phyloP scores from a whole-genome alignment of 1,284 basidiomycete species.

The Ustilago xerochloae region DNA sequence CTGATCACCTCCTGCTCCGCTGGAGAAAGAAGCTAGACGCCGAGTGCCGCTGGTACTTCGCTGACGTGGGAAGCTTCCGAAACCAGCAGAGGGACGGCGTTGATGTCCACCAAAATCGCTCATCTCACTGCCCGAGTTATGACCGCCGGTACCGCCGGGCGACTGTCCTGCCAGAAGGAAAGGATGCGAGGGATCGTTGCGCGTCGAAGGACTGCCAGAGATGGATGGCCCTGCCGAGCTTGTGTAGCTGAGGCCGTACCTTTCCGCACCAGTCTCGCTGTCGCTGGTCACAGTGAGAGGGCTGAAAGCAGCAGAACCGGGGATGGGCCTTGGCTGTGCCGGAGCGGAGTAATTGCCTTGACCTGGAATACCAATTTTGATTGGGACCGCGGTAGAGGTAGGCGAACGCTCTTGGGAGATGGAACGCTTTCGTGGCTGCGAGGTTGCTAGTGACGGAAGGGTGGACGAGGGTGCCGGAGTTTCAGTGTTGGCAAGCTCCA shows the following conservation, averaged over 20 bases:
- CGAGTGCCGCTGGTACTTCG: slow-evolving; percentile 36
- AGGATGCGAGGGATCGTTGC: slow-evolving; percentile 18
- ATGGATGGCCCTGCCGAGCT: slow-evolving; percentile 53
- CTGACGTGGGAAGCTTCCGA: slow-evolving; percentile 37
- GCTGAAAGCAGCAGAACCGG: slow-evolving; percentile 46
- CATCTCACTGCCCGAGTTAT: slow-evolving; percentile 46
- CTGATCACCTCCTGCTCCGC: slow-evolving; percentile 20
- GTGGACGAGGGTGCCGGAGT: slow-evolving; percentile 33
- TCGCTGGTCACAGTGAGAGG: slow-evolving; percentile 54
- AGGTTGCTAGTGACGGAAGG: slow-evolving; percentile 15
- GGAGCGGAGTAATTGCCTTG: slow-evolving; percentile 39
- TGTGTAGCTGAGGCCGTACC: slow-evolving; percentile 57
- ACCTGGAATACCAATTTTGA: slow-evolving; percentile 56
- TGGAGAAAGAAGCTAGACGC: slow-evolving; percentile 29
- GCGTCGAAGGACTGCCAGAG: slow-evolving; percentile 46
- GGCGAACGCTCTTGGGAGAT: slow-evolving; percentile 36
- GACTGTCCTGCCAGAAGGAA: slow-evolving; percentile 42
- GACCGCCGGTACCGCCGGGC: slow-evolving; percentile 31
- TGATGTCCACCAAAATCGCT: slow-evolving; percentile 44
- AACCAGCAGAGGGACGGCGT: slow-evolving; percentile 37
- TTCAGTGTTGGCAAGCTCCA: slow-evolving; percentile 41
- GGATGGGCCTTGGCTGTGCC: slow-evolving; percentile 53
- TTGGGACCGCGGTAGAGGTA: slow-evolving; percentile 22
- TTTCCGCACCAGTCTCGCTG: slow-evolving; percentile 55
- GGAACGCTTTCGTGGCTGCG: slow-evolving; percentile 22